These are phyloP conservation scores for Trypanosomatidae sp. DNA, from an alignment of 208 protist species.

Conservation along the genomic window DNA sequence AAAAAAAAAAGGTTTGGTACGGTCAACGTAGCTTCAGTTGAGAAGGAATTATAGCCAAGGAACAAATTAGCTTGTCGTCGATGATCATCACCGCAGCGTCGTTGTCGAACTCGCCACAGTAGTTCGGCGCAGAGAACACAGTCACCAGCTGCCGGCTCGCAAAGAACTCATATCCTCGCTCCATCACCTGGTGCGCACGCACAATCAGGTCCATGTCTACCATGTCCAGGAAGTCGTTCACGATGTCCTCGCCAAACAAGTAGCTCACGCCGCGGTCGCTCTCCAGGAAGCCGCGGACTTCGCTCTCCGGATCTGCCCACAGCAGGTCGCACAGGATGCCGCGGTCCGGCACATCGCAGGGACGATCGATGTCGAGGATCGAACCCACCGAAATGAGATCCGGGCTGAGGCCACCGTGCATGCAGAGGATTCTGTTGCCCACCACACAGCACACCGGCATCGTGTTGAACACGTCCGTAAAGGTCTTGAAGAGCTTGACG, in stretches of 20 bases:
- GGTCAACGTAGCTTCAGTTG: too few relatives aligned
- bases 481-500: conserved; percentile 98
- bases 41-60: too few relatives aligned
- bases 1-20: too few relatives aligned
- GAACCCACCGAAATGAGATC: too few relatives aligned
- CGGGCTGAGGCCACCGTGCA: conserved; percentile 98
- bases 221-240: conserved; percentile 98
- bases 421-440: conserved; percentile 99
- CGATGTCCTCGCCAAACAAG: conserved; percentile 98
- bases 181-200: conserved; percentile 98
- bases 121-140: conserved; percentile 99
- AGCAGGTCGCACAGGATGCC: conserved; percentile 99
- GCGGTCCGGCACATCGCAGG: conserved; percentile 99
- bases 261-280: conserved; percentile 99
- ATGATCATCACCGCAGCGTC: conserved; percentile 97
- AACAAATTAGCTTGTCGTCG: conserved; percentile 96
- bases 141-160: conserved; percentile 99
- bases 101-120: conserved; percentile 99
- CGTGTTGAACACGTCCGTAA: conserved; percentile 99
- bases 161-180: conserved; percentile 99
- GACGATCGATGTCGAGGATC: conserved; percentile 95
- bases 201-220: conserved; percentile 99
- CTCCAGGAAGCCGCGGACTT: conserved; percentile 87
- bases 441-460: conserved; percentile 99
- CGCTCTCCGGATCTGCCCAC: conserved; percentile 97